Evolutionary conservation across 495 filamentous ascomycete species (phyloP).

Genomic region (Clavariopsis aquatica): DNA sequence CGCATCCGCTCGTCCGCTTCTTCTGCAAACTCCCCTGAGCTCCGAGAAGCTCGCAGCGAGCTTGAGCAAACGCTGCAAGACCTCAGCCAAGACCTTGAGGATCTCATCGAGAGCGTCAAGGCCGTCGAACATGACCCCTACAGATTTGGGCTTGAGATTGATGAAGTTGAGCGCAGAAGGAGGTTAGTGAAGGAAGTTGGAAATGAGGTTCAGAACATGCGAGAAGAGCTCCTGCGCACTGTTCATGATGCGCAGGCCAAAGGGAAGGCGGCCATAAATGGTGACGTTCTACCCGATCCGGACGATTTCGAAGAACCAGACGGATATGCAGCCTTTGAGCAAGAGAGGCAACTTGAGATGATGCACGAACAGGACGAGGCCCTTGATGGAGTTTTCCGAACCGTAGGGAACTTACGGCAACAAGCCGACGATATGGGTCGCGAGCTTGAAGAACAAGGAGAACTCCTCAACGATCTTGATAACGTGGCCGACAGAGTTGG

Average conservation of each 20-base stretch:
- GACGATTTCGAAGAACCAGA: conserved; percentile 67
- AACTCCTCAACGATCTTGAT: conserved; percentile 79
- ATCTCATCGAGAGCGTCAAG: conserved; percentile 83
- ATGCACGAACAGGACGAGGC: conserved; percentile 95
- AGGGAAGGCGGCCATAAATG: conserved; percentile 41
- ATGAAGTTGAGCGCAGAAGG: conserved; percentile 79
- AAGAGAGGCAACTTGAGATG: conserved; percentile 84
- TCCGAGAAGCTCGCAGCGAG: conserved; percentile 77
- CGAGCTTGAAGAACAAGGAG: conserved; percentile 89
- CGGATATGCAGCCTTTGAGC: conserved; percentile 81
- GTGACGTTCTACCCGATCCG: conserved; percentile 64
- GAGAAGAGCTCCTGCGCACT: conserved; percentile 68
- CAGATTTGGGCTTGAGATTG: conserved; percentile 79
- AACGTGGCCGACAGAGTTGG: conserved; percentile 81
- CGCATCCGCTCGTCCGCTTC: conserved; percentile 86
- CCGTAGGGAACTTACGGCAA: conserved; percentile 82
- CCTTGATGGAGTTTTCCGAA: conserved; percentile 87
- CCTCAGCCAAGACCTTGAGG: conserved; percentile 80
- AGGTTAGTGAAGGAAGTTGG: conserved; percentile 88
- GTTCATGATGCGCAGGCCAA: conserved; percentile 47
- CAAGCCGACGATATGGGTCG: conserved; percentile 95
- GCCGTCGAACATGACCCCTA: conserved; percentile 89
- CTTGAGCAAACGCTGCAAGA: conserved; percentile 75
- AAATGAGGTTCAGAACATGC: conserved; percentile 84
- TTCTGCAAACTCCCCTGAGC: conserved; percentile 74